Percentiles rank a stretch among this genome's conserved stretches.
These are phyloP conservation scores for Stephania yunnanensis DNA, from an alignment of 164 flowering plant genomes.

Conservation along the genomic window DNA sequence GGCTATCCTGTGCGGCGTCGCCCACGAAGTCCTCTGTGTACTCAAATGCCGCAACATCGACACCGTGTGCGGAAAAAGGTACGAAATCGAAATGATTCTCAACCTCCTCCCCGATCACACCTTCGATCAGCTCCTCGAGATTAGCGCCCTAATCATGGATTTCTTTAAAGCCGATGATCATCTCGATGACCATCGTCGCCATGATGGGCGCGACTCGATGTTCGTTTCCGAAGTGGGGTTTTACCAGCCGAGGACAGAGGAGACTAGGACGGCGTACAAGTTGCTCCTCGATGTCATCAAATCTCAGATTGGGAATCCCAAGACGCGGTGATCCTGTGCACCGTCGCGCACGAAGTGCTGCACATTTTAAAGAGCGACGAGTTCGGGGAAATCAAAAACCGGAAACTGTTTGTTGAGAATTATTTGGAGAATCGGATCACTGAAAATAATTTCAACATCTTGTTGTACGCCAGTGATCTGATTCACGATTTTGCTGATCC, in stretches of 20 bases:
- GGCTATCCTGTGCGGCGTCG: not conserved
- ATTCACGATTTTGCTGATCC: not conserved
- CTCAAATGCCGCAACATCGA: constrained; percentile 2
- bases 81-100: constrained; percentile 3
- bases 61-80: not conserved
- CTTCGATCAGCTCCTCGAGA: not conserved
- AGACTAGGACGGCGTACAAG: not conserved
- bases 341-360: constrained; percentile 3
- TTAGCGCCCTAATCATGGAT: constrained; percentile 3
- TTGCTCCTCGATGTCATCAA: not conserved
- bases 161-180: not conserved
- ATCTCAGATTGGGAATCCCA: not conserved
- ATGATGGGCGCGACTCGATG: not conserved
- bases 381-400: not conserved
- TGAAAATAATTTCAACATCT: not conserved
- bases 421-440: not conserved
- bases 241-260: constrained; percentile 8
- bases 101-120: not conserved
- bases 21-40: constrained; percentile 10
- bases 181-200: no score
- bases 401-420: not conserved
- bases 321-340: not conserved
- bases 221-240: constrained; percentile 6
- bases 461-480: not conserved
- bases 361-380: constrained; percentile 1